Evolutionary conservation across 2,329 filamentous ascomycete species (phyloP), one percentile per base, ranked within the genome.

Genomic region (Fusarium nanum): DNA sequence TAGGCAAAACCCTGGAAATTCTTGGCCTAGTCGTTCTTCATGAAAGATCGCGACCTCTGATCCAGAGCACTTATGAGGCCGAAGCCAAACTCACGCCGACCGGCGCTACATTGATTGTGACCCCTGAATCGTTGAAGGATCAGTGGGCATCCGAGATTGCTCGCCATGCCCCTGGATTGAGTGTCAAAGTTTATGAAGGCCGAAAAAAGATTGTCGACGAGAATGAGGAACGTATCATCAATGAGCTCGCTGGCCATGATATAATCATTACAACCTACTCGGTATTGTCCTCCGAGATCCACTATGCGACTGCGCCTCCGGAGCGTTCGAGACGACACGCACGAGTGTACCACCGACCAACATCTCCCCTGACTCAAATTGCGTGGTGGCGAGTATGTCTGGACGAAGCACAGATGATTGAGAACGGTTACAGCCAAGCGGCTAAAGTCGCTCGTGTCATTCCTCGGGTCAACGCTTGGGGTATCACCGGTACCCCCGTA

Each of bases 371-470:
- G 9, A 89, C 94, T 12, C 88, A 92, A 71, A 88, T 98, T 20
- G 89, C 86, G 2, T 98, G 93, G 94, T 98, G 94, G 93, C 87
- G 95, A 44, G 88, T 97, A 2, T 90, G 89, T 56, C 84, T 92
- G 2, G 90, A 92, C 62, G 94, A 91, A 82, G 90, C 95, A 1
- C 96, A 99, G 76, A 97, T 97, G 92, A 90, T 98, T 44, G 95
- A 98, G 77, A 95, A 89, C 70, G 93, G 94, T 34, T 90, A 97
- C 6, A 94, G 89, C 73, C 91, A 93, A 72, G 93, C 95, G 28
- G 94, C 96, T 2, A 88, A 86, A 48, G 89, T 98, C 16, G 94
- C 94, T 37, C 88, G 90, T 42, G 83, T 91, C 27, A 91, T 99
- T 65, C 94, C 95, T 46, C 88, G 96, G 28, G 81, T 92, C 68